Evolutionary conservation across 805 yeast species (phyloP).

Genomic region (Candida dendrica): DNA sequence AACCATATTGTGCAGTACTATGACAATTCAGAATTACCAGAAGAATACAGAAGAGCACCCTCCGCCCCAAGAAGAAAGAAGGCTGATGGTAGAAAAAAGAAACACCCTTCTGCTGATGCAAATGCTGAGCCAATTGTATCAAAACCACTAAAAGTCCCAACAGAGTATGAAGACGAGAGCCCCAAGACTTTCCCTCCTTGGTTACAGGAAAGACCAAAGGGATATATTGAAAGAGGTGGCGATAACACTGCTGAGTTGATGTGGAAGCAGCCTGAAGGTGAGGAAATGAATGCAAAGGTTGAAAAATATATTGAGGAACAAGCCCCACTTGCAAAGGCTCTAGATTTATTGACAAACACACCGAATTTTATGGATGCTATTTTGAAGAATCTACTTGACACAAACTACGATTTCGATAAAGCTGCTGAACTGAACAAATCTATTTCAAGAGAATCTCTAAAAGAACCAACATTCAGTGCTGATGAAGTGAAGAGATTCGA

Average conservation of each 20-base stretch:
- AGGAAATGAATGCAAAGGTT: slow-evolving; percentile 23
- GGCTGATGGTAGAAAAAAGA: slow-evolving; percentile 16
- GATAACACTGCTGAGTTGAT: slow-evolving; percentile 56
- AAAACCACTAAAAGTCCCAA: slow-evolving; percentile 34
- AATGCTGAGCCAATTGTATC: slow-evolving; percentile 11
- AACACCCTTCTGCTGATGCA: slow-evolving; percentile 4
- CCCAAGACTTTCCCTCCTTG: slow-evolving; percentile 57
- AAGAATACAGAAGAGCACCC: slow-evolving; percentile 11
- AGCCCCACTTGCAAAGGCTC: slow-evolving; percentile 44
- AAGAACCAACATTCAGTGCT: slow-evolving; percentile 68
- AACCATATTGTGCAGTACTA: slow-evolving; percentile 63
- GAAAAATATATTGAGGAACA: slow-evolving; percentile 52
- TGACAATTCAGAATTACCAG: slow-evolving; percentile 27
- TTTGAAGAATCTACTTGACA: slow-evolving; percentile 44
- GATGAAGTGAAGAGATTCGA: slow-evolving; percentile 68
- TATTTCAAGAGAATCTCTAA: slow-evolving; percentile 50
- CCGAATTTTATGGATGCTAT: slow-evolving; percentile 82
- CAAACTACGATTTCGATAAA: slow-evolving; percentile 39
- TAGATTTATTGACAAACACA: slow-evolving; percentile 52
- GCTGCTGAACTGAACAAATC: slow-evolving; percentile 41
- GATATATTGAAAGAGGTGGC: slow-evolving; percentile 80
- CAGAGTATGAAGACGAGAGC: slow-evolving; percentile 32
- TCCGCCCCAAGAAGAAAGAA: slow-evolving; percentile 17
- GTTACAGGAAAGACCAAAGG: slow-evolving; percentile 73
- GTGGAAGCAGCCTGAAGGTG: slow-evolving; percentile 49